Evolutionary conservation across 805 yeast species (phyloP), one percentile per base, ranked within the genome.

Genomic region (Saccharomycopsis lassenensis): DNA sequence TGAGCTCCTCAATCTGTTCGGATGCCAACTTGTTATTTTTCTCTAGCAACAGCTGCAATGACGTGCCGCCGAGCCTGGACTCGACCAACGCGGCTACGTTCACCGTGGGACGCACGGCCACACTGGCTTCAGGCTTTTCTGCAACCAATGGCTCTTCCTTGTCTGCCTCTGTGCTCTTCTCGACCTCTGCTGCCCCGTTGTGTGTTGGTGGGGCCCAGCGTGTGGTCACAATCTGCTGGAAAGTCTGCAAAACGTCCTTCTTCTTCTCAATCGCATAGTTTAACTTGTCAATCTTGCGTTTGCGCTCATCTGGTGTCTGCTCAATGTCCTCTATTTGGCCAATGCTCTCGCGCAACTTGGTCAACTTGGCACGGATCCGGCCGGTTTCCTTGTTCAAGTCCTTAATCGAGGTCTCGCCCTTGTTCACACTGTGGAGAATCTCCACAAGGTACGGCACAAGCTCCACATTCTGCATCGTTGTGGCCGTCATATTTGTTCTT

Each of bases 341-440:
- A 5, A 64, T 46, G 36, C 56, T 52, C 8, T 55, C 62, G 44
- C 59, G 63, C 26, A 62, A 52, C 40, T 49, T 47, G 34, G 59
- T 62, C 31, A 42, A 20, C 26, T 40, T 23, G 16, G 33, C 33
- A 10, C 46, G 21, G 5, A 42, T 32, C 28, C 28, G 31, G 5
- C 46, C 46, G n/a, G 43, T 40, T 10, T 24, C 24, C 20, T 42
- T 42, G 22, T 42, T 29, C 22, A 38, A 28, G 22, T 39, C 43
- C 24, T 39, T 38, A n/a, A 42, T 37, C 12, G 27, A 39, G 4
- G 36, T 12, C 14, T 35, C 19, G 12, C 30, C 33, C 6, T 18
- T 16, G 20, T 35, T 39, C 4, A 39, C 24, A 10, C 24, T 20
- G 20, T 22, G 31, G 8, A 42, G 29, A 24, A 42, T 35, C 16